Percentiles rank a stretch among this genome's conserved stretches.
Conservation (phyloP, 108 stramenopile species). For the Cyclotella cryptica region DNA sequence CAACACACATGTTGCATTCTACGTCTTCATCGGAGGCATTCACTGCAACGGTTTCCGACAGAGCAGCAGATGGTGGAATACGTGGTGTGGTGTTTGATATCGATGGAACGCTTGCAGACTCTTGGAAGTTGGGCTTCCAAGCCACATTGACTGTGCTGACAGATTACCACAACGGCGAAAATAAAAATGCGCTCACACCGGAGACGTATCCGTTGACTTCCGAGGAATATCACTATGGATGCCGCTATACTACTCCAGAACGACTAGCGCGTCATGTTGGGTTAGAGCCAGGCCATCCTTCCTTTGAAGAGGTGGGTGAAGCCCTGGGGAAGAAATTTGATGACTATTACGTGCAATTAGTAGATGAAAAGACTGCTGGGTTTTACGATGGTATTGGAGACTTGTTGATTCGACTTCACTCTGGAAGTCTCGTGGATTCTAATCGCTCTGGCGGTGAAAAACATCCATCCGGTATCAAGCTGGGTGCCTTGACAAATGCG, state of each 20-base stretch:
- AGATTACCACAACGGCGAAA: conserved; percentile 58
- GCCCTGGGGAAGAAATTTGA: conserved; percentile 75
- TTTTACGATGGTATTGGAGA: conserved; percentile 77
- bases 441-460: conserved; percentile 2
- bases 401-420: conserved; percentile 50
- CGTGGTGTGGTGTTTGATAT: conserved; percentile 83
- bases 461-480: conserved; percentile 23
- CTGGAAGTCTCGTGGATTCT: conserved; percentile 6
- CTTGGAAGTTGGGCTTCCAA: conserved; percentile 85
- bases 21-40: conserved; percentile 11
- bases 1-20: neutral
- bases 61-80: conserved; percentile 9
- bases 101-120: conserved; percentile 88
- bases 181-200: conserved; percentile 24
- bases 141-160: conserved; percentile 76
- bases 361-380: conserved; percentile 71
- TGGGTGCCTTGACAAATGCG: conserved; percentile 88
- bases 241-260: conserved; percentile 79
- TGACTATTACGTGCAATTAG: conserved; percentile 78
- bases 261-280: conserved; percentile 86
- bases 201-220: conserved; percentile 54
- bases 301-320: conserved; percentile 63
- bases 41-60: neutral
- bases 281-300: conserved; percentile 62
- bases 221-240: conserved; percentile 75